Evolutionary conservation across 805 yeast species (phyloP).

Genomic region (Teunomyces cretensis): DNA sequence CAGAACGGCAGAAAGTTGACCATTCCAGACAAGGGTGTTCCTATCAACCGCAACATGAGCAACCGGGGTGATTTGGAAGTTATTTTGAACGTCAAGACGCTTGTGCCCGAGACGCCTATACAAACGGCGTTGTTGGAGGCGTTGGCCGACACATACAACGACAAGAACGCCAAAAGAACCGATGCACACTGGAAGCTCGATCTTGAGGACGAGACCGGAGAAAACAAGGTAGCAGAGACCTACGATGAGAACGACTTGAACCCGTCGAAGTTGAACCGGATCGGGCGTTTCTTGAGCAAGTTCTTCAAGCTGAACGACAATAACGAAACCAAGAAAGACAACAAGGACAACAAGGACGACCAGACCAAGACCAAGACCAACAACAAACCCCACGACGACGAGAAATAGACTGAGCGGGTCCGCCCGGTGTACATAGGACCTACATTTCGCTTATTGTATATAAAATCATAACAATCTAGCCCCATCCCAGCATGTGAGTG

Average conservation of each 20-base stretch:
- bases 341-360: conserved; percentile 4
- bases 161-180: conserved; percentile 71
- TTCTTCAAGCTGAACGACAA: conserved; percentile 18
- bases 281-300: conserved; percentile 26
- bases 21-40: conserved; percentile 87
- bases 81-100: conserved; percentile 64
- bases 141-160: conserved; percentile 86
- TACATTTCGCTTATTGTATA: not conserved
- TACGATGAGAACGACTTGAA: conserved; percentile 40
- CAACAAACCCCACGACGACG: not conserved
- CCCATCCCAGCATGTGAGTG: too few relatives aligned
- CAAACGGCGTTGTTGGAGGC: conserved; percentile 91
- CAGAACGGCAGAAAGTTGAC: conserved; percentile 72
- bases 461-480: not conserved
- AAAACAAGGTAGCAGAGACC: conserved; percentile 16
- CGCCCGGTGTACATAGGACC: too few relatives aligned
- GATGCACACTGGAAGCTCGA: conserved; percentile 44
- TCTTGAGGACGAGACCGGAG: conserved; percentile 22
- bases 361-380: not conserved
- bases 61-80: conserved; percentile 82
- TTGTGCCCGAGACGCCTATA: conserved; percentile 75
- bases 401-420: not conserved
- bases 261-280: conserved; percentile 21
- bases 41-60: conserved; percentile 50
- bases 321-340: conserved; percentile 4